Conservation (phyloP, 2,329 filamentous ascomycete species). For the Ophiosphaerella korrae region DNA sequence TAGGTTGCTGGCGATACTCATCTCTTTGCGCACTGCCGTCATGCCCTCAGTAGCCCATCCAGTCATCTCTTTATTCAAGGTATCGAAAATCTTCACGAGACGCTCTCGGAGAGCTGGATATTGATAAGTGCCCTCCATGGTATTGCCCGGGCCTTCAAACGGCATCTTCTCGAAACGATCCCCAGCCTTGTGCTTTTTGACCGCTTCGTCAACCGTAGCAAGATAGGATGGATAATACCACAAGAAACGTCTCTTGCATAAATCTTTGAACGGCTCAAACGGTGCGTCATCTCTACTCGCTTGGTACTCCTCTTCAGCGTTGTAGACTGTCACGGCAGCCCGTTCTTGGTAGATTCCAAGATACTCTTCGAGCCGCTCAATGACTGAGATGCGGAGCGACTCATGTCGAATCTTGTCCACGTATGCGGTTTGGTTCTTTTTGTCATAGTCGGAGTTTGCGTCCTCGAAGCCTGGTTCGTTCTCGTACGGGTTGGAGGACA, state of each 20-base stretch:
- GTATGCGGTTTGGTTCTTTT: constrained; percentile 75
- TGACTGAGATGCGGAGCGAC: constrained; percentile 81
- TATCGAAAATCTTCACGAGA: constrained; percentile 69
- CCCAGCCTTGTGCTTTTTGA: constrained; percentile 65
- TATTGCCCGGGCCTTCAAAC: constrained; percentile 78
- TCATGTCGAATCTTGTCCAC: constrained; percentile 92
- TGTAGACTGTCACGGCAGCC: constrained; percentile 51
- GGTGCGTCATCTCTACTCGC: constrained; percentile 58
- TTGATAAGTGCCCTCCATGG: constrained; percentile 85
- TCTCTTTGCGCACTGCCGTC: constrained; percentile 66
- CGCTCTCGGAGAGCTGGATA: constrained; percentile 76
- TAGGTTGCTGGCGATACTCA: constrained; percentile 79
- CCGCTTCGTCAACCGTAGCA: constrained; percentile 68
- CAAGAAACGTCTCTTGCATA: constrained; percentile 88
- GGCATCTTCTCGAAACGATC: constrained; percentile 78
- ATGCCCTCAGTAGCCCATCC: constrained; percentile 74
- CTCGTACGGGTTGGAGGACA: constrained; percentile 92
- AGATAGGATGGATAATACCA: constrained; percentile 96
- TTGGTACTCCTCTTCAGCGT: constrained; percentile 57
- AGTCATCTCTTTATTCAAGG: constrained; percentile 72
- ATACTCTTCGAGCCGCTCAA: constrained; percentile 81
- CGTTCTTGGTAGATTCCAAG: constrained; percentile 63
- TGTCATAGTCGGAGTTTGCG: constrained; percentile 69
- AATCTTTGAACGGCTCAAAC: constrained; percentile 87
- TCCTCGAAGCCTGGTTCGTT: constrained; percentile 95